These are phyloP conservation scores for Pseudogymnoascus sp. DNA, from an alignment of 2,329 filamentous ascomycete species.

Conservation along the genomic window DNA sequence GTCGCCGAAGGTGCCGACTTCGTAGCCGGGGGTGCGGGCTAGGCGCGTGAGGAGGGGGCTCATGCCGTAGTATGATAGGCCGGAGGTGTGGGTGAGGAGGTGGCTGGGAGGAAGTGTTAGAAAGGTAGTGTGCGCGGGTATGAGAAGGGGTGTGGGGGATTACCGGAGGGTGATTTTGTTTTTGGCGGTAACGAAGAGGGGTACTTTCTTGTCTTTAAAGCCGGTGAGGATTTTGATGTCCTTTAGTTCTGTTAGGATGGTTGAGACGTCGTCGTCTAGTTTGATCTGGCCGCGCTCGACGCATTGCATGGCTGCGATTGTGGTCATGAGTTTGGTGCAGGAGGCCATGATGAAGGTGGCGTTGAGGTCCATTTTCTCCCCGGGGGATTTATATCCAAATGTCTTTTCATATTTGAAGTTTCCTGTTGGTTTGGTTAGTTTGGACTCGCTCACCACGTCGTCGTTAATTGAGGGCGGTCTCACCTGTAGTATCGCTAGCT, in stretches of 20 bases:
- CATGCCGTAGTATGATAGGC: conserved; percentile 20
- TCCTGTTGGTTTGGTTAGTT: conserved; percentile 20
- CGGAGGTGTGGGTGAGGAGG: conserved; percentile 24
- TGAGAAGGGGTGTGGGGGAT: no score
- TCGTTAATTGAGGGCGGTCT: background rate
- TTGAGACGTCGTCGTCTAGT: conserved; percentile 39
- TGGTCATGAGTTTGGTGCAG: conserved; percentile 49
- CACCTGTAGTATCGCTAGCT: conserved; percentile 18
- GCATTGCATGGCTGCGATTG: conserved; percentile 48
- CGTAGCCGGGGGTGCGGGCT: conserved; percentile 10
- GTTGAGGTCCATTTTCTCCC: conserved; percentile 46
- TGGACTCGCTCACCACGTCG: background rate
- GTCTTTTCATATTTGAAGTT: conserved; percentile 31
- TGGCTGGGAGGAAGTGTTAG: conserved; percentile 15
- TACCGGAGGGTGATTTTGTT: conserved; percentile 25
- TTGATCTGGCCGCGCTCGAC: conserved; percentile 44
- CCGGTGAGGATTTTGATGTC: conserved; percentile 23
- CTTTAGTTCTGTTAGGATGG: conserved; percentile 23
- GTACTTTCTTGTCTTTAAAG: conserved; percentile 19
- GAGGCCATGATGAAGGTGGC: conserved; percentile 52
- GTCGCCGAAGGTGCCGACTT: background rate
- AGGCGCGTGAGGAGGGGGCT: conserved; percentile 12
- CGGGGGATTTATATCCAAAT: conserved; percentile 29
- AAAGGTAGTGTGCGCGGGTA: background rate
- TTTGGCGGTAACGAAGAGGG: conserved; percentile 16